These are phyloP conservation scores for Leishmania martiniquensis DNA, from an alignment of 208 protist genomes.

Conservation along the genomic window DNA sequence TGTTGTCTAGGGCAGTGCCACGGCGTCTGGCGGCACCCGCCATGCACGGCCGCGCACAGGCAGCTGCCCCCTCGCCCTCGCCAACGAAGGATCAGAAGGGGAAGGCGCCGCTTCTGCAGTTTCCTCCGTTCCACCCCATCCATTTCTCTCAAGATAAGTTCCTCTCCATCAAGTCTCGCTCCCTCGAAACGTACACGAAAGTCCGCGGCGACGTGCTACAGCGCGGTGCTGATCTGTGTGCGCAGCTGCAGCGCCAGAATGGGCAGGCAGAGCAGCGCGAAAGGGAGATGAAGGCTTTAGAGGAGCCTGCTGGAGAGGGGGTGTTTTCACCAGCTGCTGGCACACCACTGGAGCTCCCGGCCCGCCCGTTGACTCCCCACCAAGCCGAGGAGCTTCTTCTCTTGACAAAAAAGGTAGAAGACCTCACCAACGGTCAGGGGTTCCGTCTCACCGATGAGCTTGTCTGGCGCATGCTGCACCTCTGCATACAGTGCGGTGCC, in stretches of 20 bases:
- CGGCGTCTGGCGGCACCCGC: constrained; percentile 8
- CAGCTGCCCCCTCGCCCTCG: background rate
- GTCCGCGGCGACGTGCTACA: constrained; percentile 49
- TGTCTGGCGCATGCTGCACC: constrained; percentile 57
- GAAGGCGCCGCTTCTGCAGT: constrained; percentile 22
- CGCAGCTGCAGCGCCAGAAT: constrained; percentile 17
- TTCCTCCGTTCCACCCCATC: constrained; percentile 54
- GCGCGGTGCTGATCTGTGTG: constrained; percentile 36
- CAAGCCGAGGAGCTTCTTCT: constrained; percentile 56
- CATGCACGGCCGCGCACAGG: background rate
- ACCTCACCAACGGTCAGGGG: constrained; percentile 54
- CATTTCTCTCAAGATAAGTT: constrained; percentile 75
- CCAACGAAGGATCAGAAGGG: background rate
- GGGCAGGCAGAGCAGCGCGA: constrained; percentile 4
- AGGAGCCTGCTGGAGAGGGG: background rate
- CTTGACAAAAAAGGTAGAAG: constrained; percentile 47
- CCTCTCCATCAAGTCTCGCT: constrained; percentile 75
- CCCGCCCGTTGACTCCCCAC: constrained; percentile 34
- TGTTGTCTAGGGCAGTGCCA: constrained; percentile 12
- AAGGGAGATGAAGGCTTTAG: background rate
- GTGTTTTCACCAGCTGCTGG: background rate
- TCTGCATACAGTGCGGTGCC: constrained; percentile 50
- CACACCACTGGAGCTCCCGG: background rate
- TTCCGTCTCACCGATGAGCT: constrained; percentile 72
- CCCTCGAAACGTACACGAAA: constrained; percentile 50